Base-by-base conservation (phyloP, 805 yeast species). In the Starmera caribaea region DNA sequence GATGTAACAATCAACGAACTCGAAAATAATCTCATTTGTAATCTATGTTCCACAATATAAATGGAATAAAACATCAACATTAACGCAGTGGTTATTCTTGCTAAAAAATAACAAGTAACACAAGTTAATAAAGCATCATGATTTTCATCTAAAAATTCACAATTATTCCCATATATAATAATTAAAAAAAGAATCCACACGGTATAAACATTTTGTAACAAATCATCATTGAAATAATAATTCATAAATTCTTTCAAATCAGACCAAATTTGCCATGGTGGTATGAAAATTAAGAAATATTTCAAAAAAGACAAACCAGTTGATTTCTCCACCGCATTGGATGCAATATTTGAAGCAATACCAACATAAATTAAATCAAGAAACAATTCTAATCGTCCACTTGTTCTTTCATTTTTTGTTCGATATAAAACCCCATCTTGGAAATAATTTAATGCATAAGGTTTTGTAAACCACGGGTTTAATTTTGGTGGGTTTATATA, bases 221-320 rank as follows among this genome's bases (percentile, higher is more conserved):
- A 54, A 54, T 79, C 84, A 47, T 76, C 79, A 42, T 63, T 74
- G 51, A 70, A 79, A 56, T 75, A 78, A 50, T 74, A 76, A 55
- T 79, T 76, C 68, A 76, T 74, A 48, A 77, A 67, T 42, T 76
- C 82, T 49, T 75, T 73, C 42, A 78, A 61, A 48, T 77, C 83
- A n/a, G 68, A 55, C 84, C 85, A 79, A 16, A 78, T 72, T 16
- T 68, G 69, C 74, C 76, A 79, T n/a, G 76, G 68, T 0, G 81
- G 82, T 15, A 72, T 38, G 41, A 76, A 78, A 2, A 75, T 51
- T 33, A 78, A 48, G 6, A 74, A 39, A 49, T 76, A 78, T 45
- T 65, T 65, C 31, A 69, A 55, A 21, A 78, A 54, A 0, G 75
- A 55, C 4, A 50, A 51, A 31, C 79, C 79, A 15, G 65, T 54